Evolutionary conservation across 2,329 filamentous ascomycete genomes (phyloP).

Genomic region (Hypoxylon sp.): DNA sequence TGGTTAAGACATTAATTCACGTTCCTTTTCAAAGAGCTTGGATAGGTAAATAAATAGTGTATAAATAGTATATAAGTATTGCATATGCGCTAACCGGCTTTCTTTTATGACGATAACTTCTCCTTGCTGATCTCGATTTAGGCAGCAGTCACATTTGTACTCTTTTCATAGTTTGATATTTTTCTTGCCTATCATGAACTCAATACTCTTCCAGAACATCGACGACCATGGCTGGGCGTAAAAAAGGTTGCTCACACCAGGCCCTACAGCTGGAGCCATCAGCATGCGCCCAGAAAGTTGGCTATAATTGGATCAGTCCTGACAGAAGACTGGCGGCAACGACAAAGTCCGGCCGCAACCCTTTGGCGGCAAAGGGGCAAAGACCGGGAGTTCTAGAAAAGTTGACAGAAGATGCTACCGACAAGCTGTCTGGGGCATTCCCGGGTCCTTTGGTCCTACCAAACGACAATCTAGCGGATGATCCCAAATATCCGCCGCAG

Average conservation of each 20-base stretch:
- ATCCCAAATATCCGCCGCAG: constrained; percentile 62
- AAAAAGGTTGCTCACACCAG: constrained; percentile 27
- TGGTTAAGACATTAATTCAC: no score
- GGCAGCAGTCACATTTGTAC: no score
- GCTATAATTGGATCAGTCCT: constrained; percentile 44
- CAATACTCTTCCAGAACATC: background rate
- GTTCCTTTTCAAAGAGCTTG: no score
- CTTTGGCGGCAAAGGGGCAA: constrained; percentile 18
- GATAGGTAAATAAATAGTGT: no score
- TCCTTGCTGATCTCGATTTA: no score
- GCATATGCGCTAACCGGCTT: no score
- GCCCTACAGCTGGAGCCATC: constrained; percentile 45
- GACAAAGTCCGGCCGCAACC: constrained; percentile 42
- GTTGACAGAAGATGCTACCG: constrained; percentile 31
- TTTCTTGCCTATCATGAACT: no score
- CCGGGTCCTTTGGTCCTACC: constrained; percentile 68
- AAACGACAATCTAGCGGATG: constrained; percentile 63
- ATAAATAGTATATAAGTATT: no score
- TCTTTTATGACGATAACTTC: no score
- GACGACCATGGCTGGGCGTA: constrained; percentile 2
- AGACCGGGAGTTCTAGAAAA: constrained; percentile 20
- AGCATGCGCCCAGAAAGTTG: constrained; percentile 41
- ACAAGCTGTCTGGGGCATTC: constrained; percentile 51
- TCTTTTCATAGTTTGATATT: no score
- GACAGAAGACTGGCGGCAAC: constrained; percentile 45